phyloP scores from a whole-genome alignment of 306 rosid genomes.

The Cucurbita argyrosperma region DNA sequence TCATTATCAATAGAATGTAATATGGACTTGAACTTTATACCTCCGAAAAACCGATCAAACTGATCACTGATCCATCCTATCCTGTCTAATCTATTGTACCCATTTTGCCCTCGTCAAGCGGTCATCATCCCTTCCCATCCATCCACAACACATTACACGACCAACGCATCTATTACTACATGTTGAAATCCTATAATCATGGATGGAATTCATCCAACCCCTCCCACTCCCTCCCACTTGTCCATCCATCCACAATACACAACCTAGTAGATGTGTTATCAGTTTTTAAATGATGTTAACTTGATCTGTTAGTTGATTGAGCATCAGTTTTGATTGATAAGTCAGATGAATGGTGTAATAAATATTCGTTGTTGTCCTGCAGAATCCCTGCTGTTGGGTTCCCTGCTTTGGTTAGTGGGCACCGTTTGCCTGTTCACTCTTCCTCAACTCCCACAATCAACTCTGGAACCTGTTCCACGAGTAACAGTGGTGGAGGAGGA shows the following conservation, averaged over 20 bases:
- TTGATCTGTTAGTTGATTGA: neutral
- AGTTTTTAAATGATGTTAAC: neutral
- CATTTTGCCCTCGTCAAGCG: too few relatives aligned
- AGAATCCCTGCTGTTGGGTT: slow-evolving; percentile 99
- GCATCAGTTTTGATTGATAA: neutral
- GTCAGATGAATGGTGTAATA: slow-evolving; percentile 1
- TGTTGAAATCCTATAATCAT: neutral
- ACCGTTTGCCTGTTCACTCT: slow-evolving; percentile 48
- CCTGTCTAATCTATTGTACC: too few relatives aligned
- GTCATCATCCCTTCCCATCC: neutral
- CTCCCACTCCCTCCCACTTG: neutral
- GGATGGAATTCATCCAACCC: neutral
- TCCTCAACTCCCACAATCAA: slow-evolving; percentile 21
- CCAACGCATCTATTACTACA: neutral
- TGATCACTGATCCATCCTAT: neutral
- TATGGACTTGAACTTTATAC: neutral
- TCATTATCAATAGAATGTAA: neutral
- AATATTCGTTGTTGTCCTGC: slow-evolving; percentile 16
- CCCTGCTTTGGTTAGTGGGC: slow-evolving; percentile 97
- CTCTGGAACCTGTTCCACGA: slow-evolving; percentile 20
- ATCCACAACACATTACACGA: neutral
- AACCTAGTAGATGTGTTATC: neutral
- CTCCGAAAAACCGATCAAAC: neutral
- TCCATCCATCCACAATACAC: neutral
- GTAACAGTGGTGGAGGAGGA: slow-evolving; percentile 23